These are phyloP conservation scores for Solanum megistacrolobum DNA, from an alignment of 257 asterid species.

Conservation along the genomic window DNA sequence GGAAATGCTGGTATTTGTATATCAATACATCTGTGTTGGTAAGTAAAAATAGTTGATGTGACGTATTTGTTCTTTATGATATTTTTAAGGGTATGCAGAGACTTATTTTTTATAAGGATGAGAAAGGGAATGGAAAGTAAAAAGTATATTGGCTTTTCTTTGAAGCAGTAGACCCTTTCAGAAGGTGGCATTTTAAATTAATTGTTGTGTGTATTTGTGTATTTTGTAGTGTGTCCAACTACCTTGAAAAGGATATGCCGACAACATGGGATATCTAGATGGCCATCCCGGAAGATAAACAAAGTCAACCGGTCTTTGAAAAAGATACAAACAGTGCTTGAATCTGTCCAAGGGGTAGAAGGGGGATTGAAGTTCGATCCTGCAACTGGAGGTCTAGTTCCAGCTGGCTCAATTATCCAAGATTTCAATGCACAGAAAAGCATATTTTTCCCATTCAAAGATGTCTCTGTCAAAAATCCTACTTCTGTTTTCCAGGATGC, in stretches of 20 bases:
- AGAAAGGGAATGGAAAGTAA: background rate
- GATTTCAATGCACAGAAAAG: constrained; percentile 23
- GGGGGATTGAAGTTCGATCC: constrained; percentile 69
- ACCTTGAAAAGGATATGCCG: constrained; percentile 94
- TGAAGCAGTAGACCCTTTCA: background rate
- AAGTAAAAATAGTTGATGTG: background rate
- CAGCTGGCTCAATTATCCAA: constrained; percentile 33
- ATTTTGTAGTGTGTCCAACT: constrained; percentile 74
- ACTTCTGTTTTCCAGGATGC: constrained; percentile 14
- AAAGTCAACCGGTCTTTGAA: constrained; percentile 79
- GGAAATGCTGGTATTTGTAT: background rate
- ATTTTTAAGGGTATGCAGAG: background rate
- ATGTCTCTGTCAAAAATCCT: constrained; percentile 6
- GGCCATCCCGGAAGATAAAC: constrained; percentile 93
- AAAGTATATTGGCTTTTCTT: background rate
- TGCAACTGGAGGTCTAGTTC: constrained; percentile 34
- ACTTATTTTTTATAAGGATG: background rate
- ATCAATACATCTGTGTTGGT: background rate
- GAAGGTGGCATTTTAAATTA: background rate
- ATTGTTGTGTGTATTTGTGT: background rate
- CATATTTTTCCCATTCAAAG: constrained; percentile 10
- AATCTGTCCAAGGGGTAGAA: constrained; percentile 83
- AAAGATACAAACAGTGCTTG: constrained; percentile 64
- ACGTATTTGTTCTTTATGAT: background rate
- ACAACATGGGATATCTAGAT: constrained; percentile 76